A percentile compares a stretch with the other conserved stretches of the same genome.
Evolutionary conservation across 2,329 filamentous ascomycete genomes (phyloP).

Genomic region (Phoma sp.): DNA sequence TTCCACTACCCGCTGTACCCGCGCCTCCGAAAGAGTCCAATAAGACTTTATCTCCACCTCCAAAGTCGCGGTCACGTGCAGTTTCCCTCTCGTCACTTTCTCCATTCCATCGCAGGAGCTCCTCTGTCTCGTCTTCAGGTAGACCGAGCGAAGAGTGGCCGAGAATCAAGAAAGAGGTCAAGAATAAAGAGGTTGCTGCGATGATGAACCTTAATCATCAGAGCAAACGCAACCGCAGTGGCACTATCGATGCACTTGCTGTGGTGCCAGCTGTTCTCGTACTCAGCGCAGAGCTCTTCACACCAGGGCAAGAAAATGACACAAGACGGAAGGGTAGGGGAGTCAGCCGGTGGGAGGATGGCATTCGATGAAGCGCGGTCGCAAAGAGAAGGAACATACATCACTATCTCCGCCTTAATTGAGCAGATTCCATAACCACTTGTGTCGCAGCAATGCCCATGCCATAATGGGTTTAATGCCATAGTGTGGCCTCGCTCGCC

Average conservation of each 20-base stretch:
- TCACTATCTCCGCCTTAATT: neutral
- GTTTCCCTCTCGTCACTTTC: slow-evolving; percentile 33
- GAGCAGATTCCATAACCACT: too few relatives aligned
- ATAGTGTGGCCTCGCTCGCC: too few relatives aligned
- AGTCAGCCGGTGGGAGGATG: slow-evolving; percentile 34
- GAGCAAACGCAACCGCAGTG: slow-evolving; percentile 26
- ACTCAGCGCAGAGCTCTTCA: slow-evolving; percentile 45
- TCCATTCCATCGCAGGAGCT: slow-evolving; percentile 29
- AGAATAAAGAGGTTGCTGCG: slow-evolving; percentile 28
- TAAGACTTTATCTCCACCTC: slow-evolving; percentile 12
- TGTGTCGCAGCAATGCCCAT: too few relatives aligned
- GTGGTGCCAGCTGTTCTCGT: slow-evolving; percentile 45
- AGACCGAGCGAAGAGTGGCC: slow-evolving; percentile 20
- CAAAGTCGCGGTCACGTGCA: slow-evolving; percentile 24
- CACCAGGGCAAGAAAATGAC: slow-evolving; percentile 27
- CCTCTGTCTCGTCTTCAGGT: slow-evolving; percentile 16
- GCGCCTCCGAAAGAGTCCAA: slow-evolving; percentile 11
- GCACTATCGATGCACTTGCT: slow-evolving; percentile 43
- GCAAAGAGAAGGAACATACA: neutral
- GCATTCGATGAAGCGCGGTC: slow-evolving; percentile 21
- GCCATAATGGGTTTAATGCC: too few relatives aligned
- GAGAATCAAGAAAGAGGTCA: slow-evolving; percentile 30
- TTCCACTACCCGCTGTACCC: slow-evolving; percentile 35
- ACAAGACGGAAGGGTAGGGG: slow-evolving; percentile 23
- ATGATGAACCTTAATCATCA: slow-evolving; percentile 34